Base-by-base conservation (phyloP, 2,329 filamentous ascomycete species). In the Ophiostoma piceae region DNA sequence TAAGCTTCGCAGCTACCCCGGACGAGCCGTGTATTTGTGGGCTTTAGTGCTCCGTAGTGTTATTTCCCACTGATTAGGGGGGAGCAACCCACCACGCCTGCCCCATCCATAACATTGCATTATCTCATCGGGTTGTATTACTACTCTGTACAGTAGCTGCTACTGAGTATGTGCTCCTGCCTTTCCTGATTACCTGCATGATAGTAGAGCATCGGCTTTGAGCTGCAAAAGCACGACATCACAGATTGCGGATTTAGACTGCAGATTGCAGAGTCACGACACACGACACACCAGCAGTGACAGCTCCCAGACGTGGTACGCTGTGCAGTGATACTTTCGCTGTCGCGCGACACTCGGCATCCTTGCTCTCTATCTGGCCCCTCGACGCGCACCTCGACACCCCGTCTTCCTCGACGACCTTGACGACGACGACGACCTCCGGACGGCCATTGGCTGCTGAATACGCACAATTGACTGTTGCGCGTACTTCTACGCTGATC, bases 1-100 rank as follows among this genome's bases (percentile, higher is more conserved):
- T 65, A 65, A 65, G n/a, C 37, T 32, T 32, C 22, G 7, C 14
- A 41, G 65, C 39, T 66, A 66, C 65, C 65, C 65, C 39, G 39
- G 65, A 66, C 65, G 65, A 66, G 37, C 64, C 64, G 64, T 66
- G 8, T 22, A 11, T 43, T 12, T 66, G 64, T 64, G 60, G 60
- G 37, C 19, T 57, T 29, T n/a, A 47, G 51, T 22, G 22, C 62
- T 12, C 62, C 14, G 32, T 39, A 65, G 62, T 65, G 62, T 37
- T 62, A 62, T 62, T 62, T 62, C 62, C 35, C 35, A 22, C 35
- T 39, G 19, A 65, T 65, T 65, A 41, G 32, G 32, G 60, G 60
- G 60, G 60, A 64, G 62, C 62, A 65, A n/a, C 62, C 62, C 62
- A 65, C 62, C 19, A 65, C 19, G 26, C 8, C 32, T 62, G 57